These are phyloP conservation scores for Lepiota venenata DNA, from an alignment of 768 basidiomycete genomes.

Conservation along the genomic window DNA sequence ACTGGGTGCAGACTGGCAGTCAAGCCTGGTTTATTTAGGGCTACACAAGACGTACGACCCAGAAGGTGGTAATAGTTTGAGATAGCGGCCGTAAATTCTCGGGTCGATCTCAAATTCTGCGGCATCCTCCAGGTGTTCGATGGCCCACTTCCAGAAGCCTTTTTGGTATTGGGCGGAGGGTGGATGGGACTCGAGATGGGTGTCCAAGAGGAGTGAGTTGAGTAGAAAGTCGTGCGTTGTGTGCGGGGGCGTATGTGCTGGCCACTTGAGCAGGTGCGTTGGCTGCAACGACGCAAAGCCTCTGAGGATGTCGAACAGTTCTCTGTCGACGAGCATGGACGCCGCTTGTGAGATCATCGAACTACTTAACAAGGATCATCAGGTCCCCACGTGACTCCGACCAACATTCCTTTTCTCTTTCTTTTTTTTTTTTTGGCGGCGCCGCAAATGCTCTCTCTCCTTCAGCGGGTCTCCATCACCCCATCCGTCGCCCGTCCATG, in stretches of 20 bases:
- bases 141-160: constrained; percentile 72
- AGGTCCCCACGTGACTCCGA: constrained; percentile 27
- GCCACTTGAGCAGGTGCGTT: constrained; percentile 38
- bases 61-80: constrained; percentile 41
- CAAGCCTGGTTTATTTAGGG: background rate
- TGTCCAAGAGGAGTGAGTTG: constrained; percentile 43
- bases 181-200: constrained; percentile 54
- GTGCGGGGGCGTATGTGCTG: constrained; percentile 31
- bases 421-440: constrained; percentile 30
- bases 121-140: constrained; percentile 51
- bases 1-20: constrained; percentile 14
- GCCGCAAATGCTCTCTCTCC: constrained; percentile 31
- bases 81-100: constrained; percentile 60
- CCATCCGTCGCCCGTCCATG: constrained; percentile 24
- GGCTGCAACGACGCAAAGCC: constrained; percentile 52
- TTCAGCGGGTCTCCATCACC: constrained; percentile 24
- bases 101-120: constrained; percentile 59
- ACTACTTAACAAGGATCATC: constrained; percentile 19
- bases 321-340: background rate
- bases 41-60: constrained; percentile 24
- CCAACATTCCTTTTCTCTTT: constrained; percentile 27
- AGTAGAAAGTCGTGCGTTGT: constrained; percentile 56
- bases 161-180: constrained; percentile 62
- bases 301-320: constrained; percentile 42
- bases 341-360: background rate